Evolutionary conservation across 1,284 basidiomycete genomes (phyloP).

Genomic region (Boletus semigastroideus): DNA sequence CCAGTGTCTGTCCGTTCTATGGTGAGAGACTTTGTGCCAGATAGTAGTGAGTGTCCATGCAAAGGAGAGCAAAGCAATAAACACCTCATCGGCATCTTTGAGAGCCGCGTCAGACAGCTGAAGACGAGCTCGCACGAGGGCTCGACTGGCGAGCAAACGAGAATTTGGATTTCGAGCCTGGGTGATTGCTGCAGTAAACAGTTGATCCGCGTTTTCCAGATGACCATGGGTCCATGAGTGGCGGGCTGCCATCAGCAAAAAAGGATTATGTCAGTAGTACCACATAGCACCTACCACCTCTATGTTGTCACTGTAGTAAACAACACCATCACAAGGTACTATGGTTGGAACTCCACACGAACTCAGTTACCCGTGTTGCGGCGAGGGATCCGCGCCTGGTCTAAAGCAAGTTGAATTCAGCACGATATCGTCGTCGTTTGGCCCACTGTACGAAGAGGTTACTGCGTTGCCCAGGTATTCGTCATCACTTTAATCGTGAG

Average conservation of each 20-base stretch:
- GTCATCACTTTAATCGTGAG: constrained; percentile 8
- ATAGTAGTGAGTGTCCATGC: too few relatives aligned
- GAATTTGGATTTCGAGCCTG: too few relatives aligned
- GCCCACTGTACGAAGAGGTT: constrained; percentile 73
- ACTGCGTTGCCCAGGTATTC: constrained; percentile 76
- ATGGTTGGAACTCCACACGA: too few relatives aligned
- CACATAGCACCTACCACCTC: too few relatives aligned
- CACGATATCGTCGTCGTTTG: constrained; percentile 93
- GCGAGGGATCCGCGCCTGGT: constrained; percentile 37
- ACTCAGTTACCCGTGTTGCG: too few relatives aligned
- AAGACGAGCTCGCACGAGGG: too few relatives aligned
- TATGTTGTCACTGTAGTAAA: too few relatives aligned
- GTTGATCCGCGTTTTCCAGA: background rate
- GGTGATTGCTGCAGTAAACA: background rate
- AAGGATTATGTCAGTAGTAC: too few relatives aligned
- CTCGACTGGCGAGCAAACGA: too few relatives aligned
- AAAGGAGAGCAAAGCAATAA: background rate
- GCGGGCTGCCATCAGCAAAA: too few relatives aligned
- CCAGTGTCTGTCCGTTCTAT: background rate
- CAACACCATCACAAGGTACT: too few relatives aligned
- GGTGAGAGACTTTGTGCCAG: background rate
- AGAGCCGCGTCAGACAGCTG: background rate
- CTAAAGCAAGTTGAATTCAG: constrained; percentile 99
- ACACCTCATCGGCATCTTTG: background rate
- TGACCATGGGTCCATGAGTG: background rate